A percentile compares a stretch with the other conserved stretches of the same genome.
phyloP scores from a whole-genome alignment of 352 stramenopile species.

The Phytophthora cactorum region DNA sequence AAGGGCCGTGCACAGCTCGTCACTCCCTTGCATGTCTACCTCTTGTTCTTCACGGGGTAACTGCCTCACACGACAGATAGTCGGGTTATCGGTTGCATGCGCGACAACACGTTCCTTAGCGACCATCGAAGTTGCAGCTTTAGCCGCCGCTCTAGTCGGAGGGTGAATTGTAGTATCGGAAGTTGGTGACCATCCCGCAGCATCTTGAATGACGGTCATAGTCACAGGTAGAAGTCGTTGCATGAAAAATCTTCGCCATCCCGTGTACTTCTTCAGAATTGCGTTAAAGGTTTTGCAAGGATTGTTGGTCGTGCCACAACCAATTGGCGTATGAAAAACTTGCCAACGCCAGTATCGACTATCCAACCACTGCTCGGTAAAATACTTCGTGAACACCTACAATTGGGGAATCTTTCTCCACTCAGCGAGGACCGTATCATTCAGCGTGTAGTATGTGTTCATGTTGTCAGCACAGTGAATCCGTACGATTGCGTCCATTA shows the following conservation, averaged over 20 bases:
- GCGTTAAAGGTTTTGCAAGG: neutral
- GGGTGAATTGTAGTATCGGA: neutral
- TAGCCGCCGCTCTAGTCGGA: neutral
- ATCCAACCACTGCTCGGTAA: neutral
- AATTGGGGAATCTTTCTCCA: neutral
- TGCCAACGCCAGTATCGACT: neutral
- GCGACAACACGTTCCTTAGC: neutral
- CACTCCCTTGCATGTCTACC: neutral
- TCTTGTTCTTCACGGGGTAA: neutral
- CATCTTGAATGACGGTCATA: constrained; percentile 6
- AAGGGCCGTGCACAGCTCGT: neutral
- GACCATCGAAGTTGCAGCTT: constrained; percentile 7
- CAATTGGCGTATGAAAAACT: neutral
- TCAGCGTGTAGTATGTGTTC: constrained; percentile 1
- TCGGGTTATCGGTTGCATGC: neutral
- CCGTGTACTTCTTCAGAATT: constrained; percentile 15
- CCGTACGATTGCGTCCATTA: constrained; percentile 3
- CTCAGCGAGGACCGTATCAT: neutral
- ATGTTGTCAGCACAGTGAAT: constrained; percentile 5
- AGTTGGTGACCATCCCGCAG: neutral
- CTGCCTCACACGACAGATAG: constrained; percentile 9
- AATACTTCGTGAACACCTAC: neutral
- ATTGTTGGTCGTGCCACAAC: neutral
- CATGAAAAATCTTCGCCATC: constrained; percentile 12
- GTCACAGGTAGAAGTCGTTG: constrained; percentile 9